Conservation (phyloP, 352 stramenopile genomes). For the Pythium phragmiticola region DNA sequence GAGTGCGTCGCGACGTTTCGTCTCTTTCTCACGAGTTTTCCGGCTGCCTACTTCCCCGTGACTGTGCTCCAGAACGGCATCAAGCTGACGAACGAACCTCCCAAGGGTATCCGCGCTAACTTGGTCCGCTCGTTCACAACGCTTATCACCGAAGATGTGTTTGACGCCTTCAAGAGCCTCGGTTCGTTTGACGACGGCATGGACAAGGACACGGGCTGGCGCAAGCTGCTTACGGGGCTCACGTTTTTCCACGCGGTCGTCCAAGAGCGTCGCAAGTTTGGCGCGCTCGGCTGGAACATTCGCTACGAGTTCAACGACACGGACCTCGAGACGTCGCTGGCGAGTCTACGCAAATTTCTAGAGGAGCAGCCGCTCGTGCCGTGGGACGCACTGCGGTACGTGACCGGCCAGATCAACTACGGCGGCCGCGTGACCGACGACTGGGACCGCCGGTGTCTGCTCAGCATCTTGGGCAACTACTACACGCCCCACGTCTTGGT, state of each 20-base stretch:
- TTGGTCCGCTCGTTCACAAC: constrained; percentile 88
- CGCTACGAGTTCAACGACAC: constrained; percentile 96
- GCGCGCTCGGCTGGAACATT: constrained; percentile 94
- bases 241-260: constrained; percentile 95
- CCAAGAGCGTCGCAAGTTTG: constrained; percentile 94
- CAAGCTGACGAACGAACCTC: constrained; percentile 92
- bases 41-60: constrained; percentile 91
- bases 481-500: constrained; percentile 84
- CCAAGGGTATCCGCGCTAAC: constrained; percentile 90
- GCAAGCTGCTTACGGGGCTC: constrained; percentile 88
- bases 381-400: constrained; percentile 93
- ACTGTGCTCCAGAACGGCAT: constrained; percentile 92
- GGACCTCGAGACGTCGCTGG: constrained; percentile 92
- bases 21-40: constrained; percentile 92
- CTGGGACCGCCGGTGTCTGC: constrained; percentile 92
- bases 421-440: constrained; percentile 95
- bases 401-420: constrained; percentile 96
- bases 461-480: constrained; percentile 92
- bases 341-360: constrained; percentile 89
- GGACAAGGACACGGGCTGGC: constrained; percentile 74
- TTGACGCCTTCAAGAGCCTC: constrained; percentile 53
- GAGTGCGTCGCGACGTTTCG: constrained; percentile 76
- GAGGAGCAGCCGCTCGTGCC: constrained; percentile 89
- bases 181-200: constrained; percentile 62
- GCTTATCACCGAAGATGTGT: constrained; percentile 73